Conservation (phyloP, 768 basidiomycete species). For the Suillus weaverae region DNA sequence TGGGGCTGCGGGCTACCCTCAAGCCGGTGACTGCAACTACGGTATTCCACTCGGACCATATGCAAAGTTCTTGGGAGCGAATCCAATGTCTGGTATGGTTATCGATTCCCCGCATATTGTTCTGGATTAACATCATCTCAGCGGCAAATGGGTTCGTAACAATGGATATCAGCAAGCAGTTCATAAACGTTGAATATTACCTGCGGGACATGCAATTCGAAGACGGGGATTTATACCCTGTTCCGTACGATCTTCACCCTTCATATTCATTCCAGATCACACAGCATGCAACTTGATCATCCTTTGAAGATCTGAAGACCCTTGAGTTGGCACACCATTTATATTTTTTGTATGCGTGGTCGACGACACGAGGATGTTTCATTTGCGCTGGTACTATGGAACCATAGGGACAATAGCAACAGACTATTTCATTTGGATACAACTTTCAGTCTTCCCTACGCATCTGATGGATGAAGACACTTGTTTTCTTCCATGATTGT, state of each 20-base stretch:
- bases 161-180: slow-evolving; percentile 1
- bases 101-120: background rate
- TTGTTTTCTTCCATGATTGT: background rate
- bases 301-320: background rate
- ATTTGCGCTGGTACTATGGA: background rate
- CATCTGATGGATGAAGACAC: background rate
- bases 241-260: background rate
- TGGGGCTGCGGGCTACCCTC: slow-evolving; percentile 3
- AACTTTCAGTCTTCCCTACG: background rate
- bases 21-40: slow-evolving; percentile 1
- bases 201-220: slow-evolving; percentile 3
- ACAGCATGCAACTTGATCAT: background rate
- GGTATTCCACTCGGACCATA: slow-evolving; percentile 1
- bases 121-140: background rate
- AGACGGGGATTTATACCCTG: slow-evolving; percentile 2
- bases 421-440: background rate
- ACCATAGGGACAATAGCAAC: background rate
- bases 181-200: slow-evolving; percentile 1
- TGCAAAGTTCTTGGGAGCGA: background rate
- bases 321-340: background rate
- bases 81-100: background rate
- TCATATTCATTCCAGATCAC: slow-evolving; percentile 3
- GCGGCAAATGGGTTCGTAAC: slow-evolving; percentile 4
- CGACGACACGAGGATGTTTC: background rate
- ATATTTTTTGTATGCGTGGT: background rate